Evolutionary conservation across 169 alveolate species (phyloP), one percentile per base, ranked within the genome.

Genomic region (Plasmodium vivax): DNA sequence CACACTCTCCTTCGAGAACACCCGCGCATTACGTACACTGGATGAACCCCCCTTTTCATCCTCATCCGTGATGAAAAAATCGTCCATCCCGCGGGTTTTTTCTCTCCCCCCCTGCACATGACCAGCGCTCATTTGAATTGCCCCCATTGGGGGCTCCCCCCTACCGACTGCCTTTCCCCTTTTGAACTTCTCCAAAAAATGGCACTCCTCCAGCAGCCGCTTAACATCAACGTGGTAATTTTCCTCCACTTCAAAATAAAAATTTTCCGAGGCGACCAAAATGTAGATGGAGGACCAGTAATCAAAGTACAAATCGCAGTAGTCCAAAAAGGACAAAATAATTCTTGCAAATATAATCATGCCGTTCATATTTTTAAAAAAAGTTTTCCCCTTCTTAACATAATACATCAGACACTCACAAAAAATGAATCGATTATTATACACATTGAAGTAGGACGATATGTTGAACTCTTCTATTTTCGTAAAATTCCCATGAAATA

Each of bases 251-350:
- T 87, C 93, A 77, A 75, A 54, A 56, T 75, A 87, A 54, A 87
- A 87, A 56, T 87, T 87, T 87, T 87, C 93, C 27, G 93, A 75
- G 19, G 93, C 93, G 16, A 87, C 81, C 54, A 87, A 77, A 77
- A 87, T 87, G 32, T 87, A 87, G n/a, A 87, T 77, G 41, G 87
- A 75, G 19, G 87, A 87, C 93, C 93, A 87, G 43, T 87, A 87
- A 56, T 87, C 93, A 30, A 54, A 75, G 68, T 87, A 79, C 47
- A 75, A 75, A 87, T 45, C 81, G 45, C 93, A 87, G 36, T 47
- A 75, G 30, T 87, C 93, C 62, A 87, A 87, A 75, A 87, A 87
- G 41, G 71, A 71, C 32, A 87, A 87, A n/a, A 87, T 87, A 16
- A 87, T 79, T 87, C 81, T 87, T 87, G 93, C 85, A 87, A 87